These are phyloP conservation scores for Cordyceps javanica DNA, from an alignment of 2,329 filamentous ascomycete genomes.

Conservation along the genomic window DNA sequence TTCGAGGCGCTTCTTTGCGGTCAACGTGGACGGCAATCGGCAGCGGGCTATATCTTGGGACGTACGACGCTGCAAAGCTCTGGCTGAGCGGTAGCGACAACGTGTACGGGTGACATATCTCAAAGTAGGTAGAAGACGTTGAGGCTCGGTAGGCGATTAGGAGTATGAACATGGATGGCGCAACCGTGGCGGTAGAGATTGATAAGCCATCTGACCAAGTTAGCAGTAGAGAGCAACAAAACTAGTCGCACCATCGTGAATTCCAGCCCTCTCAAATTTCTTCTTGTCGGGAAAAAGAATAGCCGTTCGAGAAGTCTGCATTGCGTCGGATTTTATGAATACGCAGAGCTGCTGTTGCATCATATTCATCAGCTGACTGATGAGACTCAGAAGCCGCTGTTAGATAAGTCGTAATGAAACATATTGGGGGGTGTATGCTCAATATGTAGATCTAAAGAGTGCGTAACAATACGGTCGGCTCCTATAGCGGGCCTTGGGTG, in stretches of 20 bases:
- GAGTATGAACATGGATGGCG: too few relatives aligned
- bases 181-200: too few relatives aligned
- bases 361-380: too few relatives aligned
- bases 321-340: neutral
- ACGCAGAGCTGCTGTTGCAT: neutral
- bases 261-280: too few relatives aligned
- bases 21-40: slow-evolving; percentile 77
- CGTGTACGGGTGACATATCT: neutral
- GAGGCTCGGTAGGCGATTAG: neutral
- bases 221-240: too few relatives aligned
- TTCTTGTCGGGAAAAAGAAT: too few relatives aligned
- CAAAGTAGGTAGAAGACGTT: too few relatives aligned
- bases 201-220: neutral
- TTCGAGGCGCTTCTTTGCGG: slow-evolving; percentile 68
- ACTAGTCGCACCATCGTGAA: too few relatives aligned
- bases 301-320: neutral
- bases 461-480: neutral
- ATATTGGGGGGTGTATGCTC: neutral
- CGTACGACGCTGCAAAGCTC: slow-evolving; percentile 73
- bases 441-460: neutral
- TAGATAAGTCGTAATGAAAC: too few relatives aligned
- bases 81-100: slow-evolving; percentile 42
- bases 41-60: slow-evolving; percentile 76
- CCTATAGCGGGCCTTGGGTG: neutral
- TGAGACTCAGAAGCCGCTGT: too few relatives aligned